A percentile compares a stretch with the other conserved stretches of the same genome.
These are phyloP conservation scores for Obelidium mucronatum DNA, from an alignment of 192 early-diverging fungal species.

Conservation along the genomic window DNA sequence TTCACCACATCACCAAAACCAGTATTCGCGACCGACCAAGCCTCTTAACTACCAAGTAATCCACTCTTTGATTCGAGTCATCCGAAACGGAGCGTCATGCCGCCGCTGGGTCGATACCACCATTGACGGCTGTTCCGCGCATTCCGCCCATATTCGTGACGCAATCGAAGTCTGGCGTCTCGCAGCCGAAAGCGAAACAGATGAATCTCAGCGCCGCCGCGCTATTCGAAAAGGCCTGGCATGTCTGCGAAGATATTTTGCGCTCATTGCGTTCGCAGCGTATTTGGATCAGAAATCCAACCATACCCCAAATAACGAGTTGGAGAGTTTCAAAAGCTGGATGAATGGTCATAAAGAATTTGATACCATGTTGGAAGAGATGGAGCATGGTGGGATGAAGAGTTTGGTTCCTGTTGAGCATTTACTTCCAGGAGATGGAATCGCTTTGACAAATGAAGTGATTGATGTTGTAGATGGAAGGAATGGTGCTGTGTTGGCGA, in stretches of 20 bases:
- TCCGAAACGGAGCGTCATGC: constrained; percentile 63
- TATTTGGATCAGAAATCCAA: constrained; percentile 58
- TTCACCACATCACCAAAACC: neutral
- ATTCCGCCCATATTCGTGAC: constrained; percentile 60
- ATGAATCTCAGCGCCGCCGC: constrained; percentile 38
- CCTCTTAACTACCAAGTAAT: constrained; percentile 62
- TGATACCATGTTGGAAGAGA: constrained; percentile 54
- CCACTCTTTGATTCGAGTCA: constrained; percentile 67
- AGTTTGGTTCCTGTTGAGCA: constrained; percentile 48
- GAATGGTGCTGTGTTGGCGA: constrained; percentile 60
- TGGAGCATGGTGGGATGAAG: constrained; percentile 41
- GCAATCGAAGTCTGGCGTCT: constrained; percentile 57
- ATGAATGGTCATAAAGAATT: constrained; percentile 61
- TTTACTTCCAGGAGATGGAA: constrained; percentile 63
- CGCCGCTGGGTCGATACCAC: constrained; percentile 62
- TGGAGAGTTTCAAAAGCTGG: constrained; percentile 64
- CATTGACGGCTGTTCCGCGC: constrained; percentile 58
- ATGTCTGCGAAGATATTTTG: constrained; percentile 59
- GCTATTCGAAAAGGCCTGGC: constrained; percentile 39
- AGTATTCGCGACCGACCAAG: neutral
- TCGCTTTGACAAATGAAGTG: constrained; percentile 66
- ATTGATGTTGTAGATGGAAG: constrained; percentile 58
- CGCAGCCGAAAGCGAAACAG: constrained; percentile 41
- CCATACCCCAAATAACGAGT: constrained; percentile 10
- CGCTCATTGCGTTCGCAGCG: constrained; percentile 63